Evolutionary conservation across 2,329 filamentous ascomycete species (phyloP).

Genomic region (Calonectria fujianensis): DNA sequence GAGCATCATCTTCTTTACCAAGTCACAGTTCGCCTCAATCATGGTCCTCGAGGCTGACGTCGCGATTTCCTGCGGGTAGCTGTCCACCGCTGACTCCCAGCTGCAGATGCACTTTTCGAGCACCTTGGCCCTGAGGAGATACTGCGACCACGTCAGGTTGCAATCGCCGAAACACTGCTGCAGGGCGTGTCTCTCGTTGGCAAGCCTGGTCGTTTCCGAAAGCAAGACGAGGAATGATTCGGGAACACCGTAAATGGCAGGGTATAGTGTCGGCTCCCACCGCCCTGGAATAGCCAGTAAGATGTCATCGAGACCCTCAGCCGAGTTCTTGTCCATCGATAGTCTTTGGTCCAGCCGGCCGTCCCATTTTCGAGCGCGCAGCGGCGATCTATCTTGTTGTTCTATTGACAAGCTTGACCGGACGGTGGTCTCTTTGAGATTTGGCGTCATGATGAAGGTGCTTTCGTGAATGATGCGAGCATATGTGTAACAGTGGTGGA

Average conservation of each 20-base stretch:
- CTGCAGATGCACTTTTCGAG: constrained; percentile 26
- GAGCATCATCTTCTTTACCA: constrained; percentile 24
- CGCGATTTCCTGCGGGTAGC: constrained; percentile 1
- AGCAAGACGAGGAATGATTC: constrained; percentile 26
- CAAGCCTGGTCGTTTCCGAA: constrained; percentile 7
- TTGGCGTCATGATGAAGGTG: constrained; percentile 12
- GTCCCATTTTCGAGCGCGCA: constrained; percentile 13
- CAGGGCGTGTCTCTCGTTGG: constrained; percentile 15
- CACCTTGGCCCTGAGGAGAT: constrained; percentile 7
- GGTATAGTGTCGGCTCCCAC: constrained; percentile 12
- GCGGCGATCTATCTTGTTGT: neutral
- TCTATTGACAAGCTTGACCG: neutral
- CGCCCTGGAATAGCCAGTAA: neutral
- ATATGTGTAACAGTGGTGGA: constrained; percentile 24
- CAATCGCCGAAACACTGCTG: neutral
- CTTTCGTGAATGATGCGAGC: constrained; percentile 19
- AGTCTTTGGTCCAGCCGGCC: constrained; percentile 18
- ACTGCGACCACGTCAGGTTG: constrained; percentile 15
- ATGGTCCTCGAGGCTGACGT: neutral
- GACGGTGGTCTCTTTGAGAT: neutral
- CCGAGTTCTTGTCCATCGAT: neutral
- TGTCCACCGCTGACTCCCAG: constrained; percentile 18
- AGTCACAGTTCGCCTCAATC: constrained; percentile 5
- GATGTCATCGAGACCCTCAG: constrained; percentile 1
- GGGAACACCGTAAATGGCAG: constrained; percentile 7